phyloP scores from a whole-genome alignment of 2,329 filamentous ascomycete genomes.

The Colletotrichum higginsianum region DNA sequence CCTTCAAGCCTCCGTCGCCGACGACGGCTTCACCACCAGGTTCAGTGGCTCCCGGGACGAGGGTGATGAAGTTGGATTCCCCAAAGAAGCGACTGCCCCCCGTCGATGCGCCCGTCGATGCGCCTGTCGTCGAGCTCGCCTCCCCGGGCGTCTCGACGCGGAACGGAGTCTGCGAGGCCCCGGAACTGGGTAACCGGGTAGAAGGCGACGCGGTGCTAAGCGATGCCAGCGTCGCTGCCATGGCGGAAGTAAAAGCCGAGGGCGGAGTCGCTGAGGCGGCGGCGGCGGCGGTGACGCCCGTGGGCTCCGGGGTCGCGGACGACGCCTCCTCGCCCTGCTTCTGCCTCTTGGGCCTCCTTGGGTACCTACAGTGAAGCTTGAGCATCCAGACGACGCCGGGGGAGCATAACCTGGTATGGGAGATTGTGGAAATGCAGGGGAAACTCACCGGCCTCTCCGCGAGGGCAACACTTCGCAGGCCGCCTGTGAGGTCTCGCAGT shows the following conservation, averaged over 20 bases:
- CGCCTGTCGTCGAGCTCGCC: conserved; percentile 7
- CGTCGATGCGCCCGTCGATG: background rate
- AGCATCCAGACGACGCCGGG: background rate
- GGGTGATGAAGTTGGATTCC: conserved; percentile 57
- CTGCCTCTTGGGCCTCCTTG: conserved; percentile 38
- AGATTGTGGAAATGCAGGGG: background rate
- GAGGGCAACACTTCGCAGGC: conserved; percentile 44
- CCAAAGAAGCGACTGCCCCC: conserved; percentile 52
- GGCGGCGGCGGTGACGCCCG: background rate
- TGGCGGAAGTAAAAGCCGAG: conserved; percentile 18
- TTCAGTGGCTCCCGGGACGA: conserved; percentile 44
- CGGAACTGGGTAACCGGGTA: conserved; percentile 13
- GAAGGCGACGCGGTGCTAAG: conserved; percentile 36
- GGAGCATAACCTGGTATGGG: too few relatives aligned
- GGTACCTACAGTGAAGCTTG: conserved; percentile 32
- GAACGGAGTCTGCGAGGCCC: conserved; percentile 21
- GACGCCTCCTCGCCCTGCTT: conserved; percentile 8
- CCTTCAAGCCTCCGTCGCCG: conserved; percentile 27
- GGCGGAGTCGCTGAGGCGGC: background rate
- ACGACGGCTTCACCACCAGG: conserved; percentile 11
- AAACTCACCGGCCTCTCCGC: conserved; percentile 36
- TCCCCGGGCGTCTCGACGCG: conserved; percentile 35
- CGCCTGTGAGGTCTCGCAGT: conserved; percentile 40
- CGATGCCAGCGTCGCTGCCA: conserved; percentile 29
- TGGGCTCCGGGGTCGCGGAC: conserved; percentile 18